Evolutionary conservation across 2,329 filamentous ascomycete genomes (phyloP), one percentile per base, ranked within the genome.

Genomic region (Curvularia eragrostidis): DNA sequence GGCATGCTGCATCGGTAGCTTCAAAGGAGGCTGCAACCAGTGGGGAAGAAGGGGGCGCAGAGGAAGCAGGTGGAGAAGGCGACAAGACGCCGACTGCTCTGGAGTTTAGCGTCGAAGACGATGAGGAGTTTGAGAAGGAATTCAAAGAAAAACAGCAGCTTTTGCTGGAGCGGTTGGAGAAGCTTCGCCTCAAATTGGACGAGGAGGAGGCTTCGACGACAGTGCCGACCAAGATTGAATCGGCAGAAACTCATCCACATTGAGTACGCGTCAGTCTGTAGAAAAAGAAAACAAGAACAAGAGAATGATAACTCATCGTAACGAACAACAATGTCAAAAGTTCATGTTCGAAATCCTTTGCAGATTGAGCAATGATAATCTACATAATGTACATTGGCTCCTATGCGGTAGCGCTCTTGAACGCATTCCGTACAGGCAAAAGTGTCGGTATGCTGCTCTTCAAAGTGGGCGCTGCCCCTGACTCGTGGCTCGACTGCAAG

Each of bases 1-100:
- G 26, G 15, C 9, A 4, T 30, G 18, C 36, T 36, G 54, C 36
- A 5, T 24, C 23, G 21, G 30, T 6, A 10, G 48, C 18, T 21
- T 1, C 32, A 26, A 44, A 51, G 10, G 9, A 32, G 28, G 18
- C 5, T 18, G 15, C 32, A 9, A 26, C 15, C 8, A 26, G 7
- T 23, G 28, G 13, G 1, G 47, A 48, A 13, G 52, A 26, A 26
- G 52, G 58, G 9, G 58, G 39, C 3, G 47, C 48, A 1, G 56
- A 39, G 15, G 59, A 54, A 12, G 54, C 36, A 2, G 54, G 53
- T 10, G 64, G 62, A 41, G 67, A 58, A 26, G 55, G 67, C 2
- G 71, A 75, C 23, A 74, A 70, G 52, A 75, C 72, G n/a, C 72
- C 72, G 1, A 73, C 70, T 2, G 72, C 65, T 2, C 62, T 60